Percentiles rank a stretch among this genome's conserved stretches.
Conservation (phyloP, 768 basidiomycete genomes). For the Amanita molliuscula region DNA sequence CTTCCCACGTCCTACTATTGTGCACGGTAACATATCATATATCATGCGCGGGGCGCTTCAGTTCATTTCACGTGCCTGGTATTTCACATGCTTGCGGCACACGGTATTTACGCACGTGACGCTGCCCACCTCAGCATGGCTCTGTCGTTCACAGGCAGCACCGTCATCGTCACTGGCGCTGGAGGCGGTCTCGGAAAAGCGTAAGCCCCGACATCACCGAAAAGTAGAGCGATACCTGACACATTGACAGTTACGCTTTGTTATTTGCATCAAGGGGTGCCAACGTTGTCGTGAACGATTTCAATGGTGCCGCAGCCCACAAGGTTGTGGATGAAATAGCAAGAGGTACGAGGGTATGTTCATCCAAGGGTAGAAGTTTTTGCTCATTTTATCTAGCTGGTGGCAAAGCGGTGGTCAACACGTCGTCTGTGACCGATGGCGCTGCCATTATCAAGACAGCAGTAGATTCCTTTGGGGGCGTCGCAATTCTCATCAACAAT, state of each 20-base stretch:
- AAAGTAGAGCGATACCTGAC: not conserved
- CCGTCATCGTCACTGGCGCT: constrained; percentile 92
- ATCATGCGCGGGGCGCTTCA: constrained; percentile 22
- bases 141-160: constrained; percentile 77
- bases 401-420: constrained; percentile 82
- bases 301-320: constrained; percentile 80
- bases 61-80: constrained; percentile 17
- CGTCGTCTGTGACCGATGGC: constrained; percentile 81
- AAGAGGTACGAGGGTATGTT: constrained; percentile 39
- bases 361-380: not conserved
- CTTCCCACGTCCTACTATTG: too few relatives aligned
- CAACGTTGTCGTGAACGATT: constrained; percentile 92
- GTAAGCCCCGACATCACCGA: constrained; percentile 35
- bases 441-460: constrained; percentile 80
- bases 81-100: constrained; percentile 10
- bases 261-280: constrained; percentile 91
- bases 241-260: constrained; percentile 61
- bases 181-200: constrained; percentile 91
- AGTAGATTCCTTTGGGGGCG: constrained; percentile 70
- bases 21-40: constrained; percentile 24
- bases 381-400: constrained; percentile 44
- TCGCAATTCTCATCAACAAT: constrained; percentile 93
- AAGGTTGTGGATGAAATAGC: constrained; percentile 87
- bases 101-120: not conserved
- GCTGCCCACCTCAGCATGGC: constrained; percentile 25